Base-by-base conservation (phyloP, 2,329 filamentous ascomycete species). In the Orbilia ellipsospora region DNA sequence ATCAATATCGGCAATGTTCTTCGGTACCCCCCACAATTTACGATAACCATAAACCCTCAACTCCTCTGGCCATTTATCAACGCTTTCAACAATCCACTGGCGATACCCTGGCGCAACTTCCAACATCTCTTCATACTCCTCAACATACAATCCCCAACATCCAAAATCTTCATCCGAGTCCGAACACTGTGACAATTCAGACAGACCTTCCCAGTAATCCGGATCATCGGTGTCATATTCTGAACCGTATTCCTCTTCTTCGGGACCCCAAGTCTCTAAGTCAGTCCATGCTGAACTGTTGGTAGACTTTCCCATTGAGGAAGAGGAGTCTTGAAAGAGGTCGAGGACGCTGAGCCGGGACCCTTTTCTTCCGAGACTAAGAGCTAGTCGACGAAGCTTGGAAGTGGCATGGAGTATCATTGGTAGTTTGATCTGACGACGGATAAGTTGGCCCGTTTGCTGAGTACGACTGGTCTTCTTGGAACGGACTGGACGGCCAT, bases 121-220 rank as follows among this genome's bases (percentile, higher is more conserved):
- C 8, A 83, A 81, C 72, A 79, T 80, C 20, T 81, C 73, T 1
- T 80, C 78, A 77, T 85, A 85, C 72, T 84, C 83, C 56, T 82
- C 80, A 7, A 79, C 78, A 54, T 84, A 77, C 12, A 85, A 80
- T 12, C 80, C 78, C 62, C 82, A 80, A 65, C 84, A 85, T 28
- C 80, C 80, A 70, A 81, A 84, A 23, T 74, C 48, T 13, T 55
- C 51, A 6, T 67, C 70, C 1, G 63, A 52, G 4, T 67, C 63
- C 18, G 63, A 67, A 31, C 16, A 10, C n/a, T 1, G 44, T 51
- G 42, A 44, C 5, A 15, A 28, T 44, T 23, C 54, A 61, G 44
- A 48, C 13, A 18, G 15, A n/a, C 51, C 48, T 12, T 36, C 44
- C 12, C 51, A 45, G 2, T 52, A 55, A 18, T 52, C 42, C 7